Evolutionary conservation across 371 early-diverging fungal genomes (phyloP).

Genomic region (Phascolomyces articulosus): DNA sequence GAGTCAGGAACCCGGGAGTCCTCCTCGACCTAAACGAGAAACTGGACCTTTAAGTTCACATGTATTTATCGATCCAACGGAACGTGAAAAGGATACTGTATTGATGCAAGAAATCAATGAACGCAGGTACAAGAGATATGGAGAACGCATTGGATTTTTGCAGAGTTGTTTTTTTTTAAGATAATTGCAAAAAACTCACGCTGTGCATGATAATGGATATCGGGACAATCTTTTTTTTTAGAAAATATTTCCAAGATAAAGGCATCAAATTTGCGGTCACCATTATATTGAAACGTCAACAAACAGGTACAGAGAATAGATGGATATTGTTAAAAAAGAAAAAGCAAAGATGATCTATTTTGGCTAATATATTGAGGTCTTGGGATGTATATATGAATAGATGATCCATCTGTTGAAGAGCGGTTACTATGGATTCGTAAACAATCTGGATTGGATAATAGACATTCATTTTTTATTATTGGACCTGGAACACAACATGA

Average conservation of each 20-base stretch:
- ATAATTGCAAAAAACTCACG: too few species aligned
- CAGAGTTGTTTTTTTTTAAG: too few species aligned
- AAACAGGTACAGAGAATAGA: slow-evolving; percentile 42
- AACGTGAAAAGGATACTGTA: slow-evolving; percentile 63
- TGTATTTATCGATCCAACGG: slow-evolving; percentile 47
- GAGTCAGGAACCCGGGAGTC: slow-evolving; percentile 26
- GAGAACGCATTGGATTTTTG: background rate
- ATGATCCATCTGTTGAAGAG: slow-evolving; percentile 70
- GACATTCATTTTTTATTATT: slow-evolving; percentile 67
- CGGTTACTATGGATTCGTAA: slow-evolving; percentile 63
- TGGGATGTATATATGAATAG: slow-evolving; percentile 22
- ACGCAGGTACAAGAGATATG: slow-evolving; percentile 45
- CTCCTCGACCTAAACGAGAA: slow-evolving; percentile 36
- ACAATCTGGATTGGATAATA: slow-evolving; percentile 66
- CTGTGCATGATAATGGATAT: background rate
- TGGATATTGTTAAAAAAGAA: background rate
- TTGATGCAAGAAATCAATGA: slow-evolving; percentile 71
- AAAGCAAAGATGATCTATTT: background rate
- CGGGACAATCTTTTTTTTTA: slow-evolving; percentile 24
- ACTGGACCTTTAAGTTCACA: slow-evolving; percentile 63
- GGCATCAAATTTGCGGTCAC: slow-evolving; percentile 78
- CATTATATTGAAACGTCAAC: slow-evolving; percentile 58
- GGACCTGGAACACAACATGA: slow-evolving; percentile 54
- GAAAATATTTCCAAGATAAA: slow-evolving; percentile 68
- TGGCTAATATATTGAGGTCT: background rate